Evolutionary conservation across 2,329 filamentous ascomycete genomes (phyloP).

Genomic region (Cucurbitaria berberidis): DNA sequence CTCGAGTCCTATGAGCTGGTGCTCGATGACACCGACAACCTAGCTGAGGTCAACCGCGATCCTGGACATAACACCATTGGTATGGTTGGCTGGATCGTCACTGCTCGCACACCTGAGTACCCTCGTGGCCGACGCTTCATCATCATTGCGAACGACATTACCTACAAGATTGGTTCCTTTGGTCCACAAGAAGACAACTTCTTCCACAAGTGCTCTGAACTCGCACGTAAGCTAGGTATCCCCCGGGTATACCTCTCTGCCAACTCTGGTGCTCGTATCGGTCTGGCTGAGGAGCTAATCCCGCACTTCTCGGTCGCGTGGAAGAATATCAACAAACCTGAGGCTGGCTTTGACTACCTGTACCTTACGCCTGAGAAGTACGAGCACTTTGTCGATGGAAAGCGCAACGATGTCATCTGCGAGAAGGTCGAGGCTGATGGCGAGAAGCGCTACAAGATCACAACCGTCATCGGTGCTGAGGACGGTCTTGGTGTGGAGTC

Average conservation of each 20-base stretch:
- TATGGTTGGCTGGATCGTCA: constrained; percentile 99
- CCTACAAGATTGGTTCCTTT: constrained; percentile 98
- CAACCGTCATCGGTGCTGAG: constrained; percentile 89
- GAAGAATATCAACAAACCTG: constrained; percentile 82
- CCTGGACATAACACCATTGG: constrained; percentile 94
- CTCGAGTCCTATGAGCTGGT: constrained; percentile 94
- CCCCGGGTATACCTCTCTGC: constrained; percentile 97
- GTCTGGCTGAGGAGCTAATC: constrained; percentile 95
- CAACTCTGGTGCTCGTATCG: constrained; percentile 97
- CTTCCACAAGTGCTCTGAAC: constrained; percentile 98
- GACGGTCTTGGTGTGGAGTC: constrained; percentile 98
- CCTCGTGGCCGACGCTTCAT: constrained; percentile 90
- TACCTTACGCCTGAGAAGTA: constrained; percentile 89
- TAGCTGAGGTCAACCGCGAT: constrained; percentile 92
- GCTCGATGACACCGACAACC: constrained; percentile 88
- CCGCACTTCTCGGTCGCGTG: constrained; percentile 97
- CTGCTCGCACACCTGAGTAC: constrained; percentile 93
- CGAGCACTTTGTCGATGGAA: constrained; percentile 81
- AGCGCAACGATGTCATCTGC: constrained; percentile 79
- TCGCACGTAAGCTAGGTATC: constrained; percentile 91
- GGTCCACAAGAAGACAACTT: constrained; percentile 96
- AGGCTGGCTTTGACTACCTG: constrained; percentile 94
- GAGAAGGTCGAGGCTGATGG: constrained; percentile 85
- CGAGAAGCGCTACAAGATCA: constrained; percentile 91
- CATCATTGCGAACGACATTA: constrained; percentile 98